Percentiles rank a stretch among this genome's conserved stretches.
phyloP scores from a whole-genome alignment of 305 asterid species.

The Fraxinus floribunda region DNA sequence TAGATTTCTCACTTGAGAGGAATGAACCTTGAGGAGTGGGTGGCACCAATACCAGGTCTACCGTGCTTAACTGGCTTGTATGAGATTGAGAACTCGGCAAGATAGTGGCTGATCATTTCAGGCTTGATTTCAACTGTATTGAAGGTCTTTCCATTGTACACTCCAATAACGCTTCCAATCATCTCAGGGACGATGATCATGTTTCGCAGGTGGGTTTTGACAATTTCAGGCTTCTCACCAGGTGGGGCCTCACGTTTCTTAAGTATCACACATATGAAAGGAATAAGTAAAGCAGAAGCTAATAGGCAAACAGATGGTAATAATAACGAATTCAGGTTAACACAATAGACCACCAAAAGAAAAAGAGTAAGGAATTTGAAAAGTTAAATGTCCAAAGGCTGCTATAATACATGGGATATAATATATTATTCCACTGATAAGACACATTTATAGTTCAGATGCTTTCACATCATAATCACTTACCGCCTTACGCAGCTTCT shows the following conservation, averaged over 20 bases:
- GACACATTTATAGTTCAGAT: neutral
- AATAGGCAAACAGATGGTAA: too few relatives aligned
- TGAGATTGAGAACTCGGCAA: slow-evolving; percentile 81
- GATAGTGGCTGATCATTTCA: slow-evolving; percentile 82
- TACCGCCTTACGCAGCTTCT: slow-evolving; percentile 59
- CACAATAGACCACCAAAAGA: neutral
- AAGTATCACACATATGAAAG: neutral
- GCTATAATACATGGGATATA: neutral
- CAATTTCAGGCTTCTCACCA: slow-evolving; percentile 6
- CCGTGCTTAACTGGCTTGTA: slow-evolving; percentile 66
- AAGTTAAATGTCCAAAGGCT: neutral
- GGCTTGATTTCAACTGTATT: slow-evolving; percentile 83
- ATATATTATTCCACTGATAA: too few relatives aligned
- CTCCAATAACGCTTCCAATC: slow-evolving; percentile 91
- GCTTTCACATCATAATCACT: neutral
- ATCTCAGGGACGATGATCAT: slow-evolving; percentile 92
- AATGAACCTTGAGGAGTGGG: slow-evolving; percentile 54
- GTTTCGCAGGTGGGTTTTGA: slow-evolving; percentile 41
- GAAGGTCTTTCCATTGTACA: slow-evolving; percentile 81
- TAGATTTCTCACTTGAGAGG: slow-evolving; percentile 39
- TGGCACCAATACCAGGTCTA: slow-evolving; percentile 58
- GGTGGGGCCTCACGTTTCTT: slow-evolving; percentile 9
- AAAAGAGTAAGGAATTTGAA: neutral
- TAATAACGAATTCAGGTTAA: neutral
- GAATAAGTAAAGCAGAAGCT: neutral